These are phyloP conservation scores for Terfezia boudieri DNA, from an alignment of 495 filamentous ascomycete genomes.

Conservation along the genomic window DNA sequence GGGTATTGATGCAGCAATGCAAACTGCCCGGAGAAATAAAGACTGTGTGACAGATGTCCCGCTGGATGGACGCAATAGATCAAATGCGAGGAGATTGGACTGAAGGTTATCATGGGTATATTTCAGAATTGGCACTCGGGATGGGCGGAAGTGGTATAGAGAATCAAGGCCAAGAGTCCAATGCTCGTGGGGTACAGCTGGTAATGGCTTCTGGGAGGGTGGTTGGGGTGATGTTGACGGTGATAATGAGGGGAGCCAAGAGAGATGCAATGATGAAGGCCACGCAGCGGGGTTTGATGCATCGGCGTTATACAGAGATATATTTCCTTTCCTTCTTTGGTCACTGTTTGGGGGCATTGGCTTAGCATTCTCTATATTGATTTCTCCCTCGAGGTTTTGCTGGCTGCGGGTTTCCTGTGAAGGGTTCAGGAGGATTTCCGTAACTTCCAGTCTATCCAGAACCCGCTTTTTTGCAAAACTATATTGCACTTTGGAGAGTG, in stretches of 20 bases:
- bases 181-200: background rate
- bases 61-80: background rate
- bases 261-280: background rate
- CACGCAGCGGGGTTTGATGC: background rate
- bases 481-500: slow-evolving; percentile 20
- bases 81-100: slow-evolving; percentile 4
- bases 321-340: background rate
- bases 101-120: background rate
- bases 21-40: slow-evolving; percentile 20
- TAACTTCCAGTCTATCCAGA: background rate
- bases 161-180: slow-evolving; percentile 7
- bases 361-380: too few species aligned
- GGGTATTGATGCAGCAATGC: slow-evolving; percentile 18
- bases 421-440: background rate
- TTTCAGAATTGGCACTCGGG: background rate
- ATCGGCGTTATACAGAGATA: background rate
- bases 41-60: background rate
- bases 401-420: background rate
- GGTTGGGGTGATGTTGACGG: background rate
- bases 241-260: background rate
- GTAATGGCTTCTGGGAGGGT: background rate
- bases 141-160: slow-evolving; percentile 3
- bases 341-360: too few species aligned
- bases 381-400: background rate
- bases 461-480: slow-evolving; percentile 8